Conservation (phyloP, 208 protist species). For the Crithidia sp. region DNA sequence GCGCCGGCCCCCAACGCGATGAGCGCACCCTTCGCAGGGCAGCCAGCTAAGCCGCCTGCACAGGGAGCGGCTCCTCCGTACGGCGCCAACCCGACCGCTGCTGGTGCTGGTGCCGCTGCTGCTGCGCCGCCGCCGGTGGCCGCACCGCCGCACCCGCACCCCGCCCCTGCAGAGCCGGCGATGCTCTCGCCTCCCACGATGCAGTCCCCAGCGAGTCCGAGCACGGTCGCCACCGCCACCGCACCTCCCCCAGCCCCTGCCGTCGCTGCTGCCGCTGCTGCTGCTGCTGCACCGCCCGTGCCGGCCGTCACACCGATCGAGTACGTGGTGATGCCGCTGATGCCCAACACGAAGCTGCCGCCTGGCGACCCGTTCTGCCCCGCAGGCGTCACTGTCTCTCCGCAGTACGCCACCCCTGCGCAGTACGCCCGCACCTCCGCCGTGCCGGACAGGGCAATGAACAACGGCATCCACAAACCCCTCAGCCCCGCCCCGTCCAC, state of each 20-base stretch:
- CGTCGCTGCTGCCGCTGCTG: neutral
- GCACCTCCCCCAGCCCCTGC: no score
- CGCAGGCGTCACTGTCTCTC: conserved; percentile 51
- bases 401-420: conserved; percentile 35
- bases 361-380: conserved; percentile 63
- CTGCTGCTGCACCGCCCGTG: neutral
- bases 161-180: conserved; percentile 10
- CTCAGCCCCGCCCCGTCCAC: neutral
- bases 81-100: neutral
- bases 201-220: conserved; percentile 18
- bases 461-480: conserved; percentile 15
- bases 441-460: conserved; percentile 11
- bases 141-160: conserved; percentile 1
- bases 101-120: neutral
- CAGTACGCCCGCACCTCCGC: conserved; percentile 2
- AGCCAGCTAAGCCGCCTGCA: conserved; percentile 17
- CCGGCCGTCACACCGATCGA: conserved; percentile 29
- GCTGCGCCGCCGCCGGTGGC: neutral
- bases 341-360: conserved; percentile 54
- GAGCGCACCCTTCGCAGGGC: conserved; percentile 6
- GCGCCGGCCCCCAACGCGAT: conserved; percentile 24
- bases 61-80: conserved; percentile 27
- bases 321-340: conserved; percentile 44
- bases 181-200: conserved; percentile 14
- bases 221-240: neutral